Conservation (phyloP, 1,284 basidiomycete species). For the Microbotryum saponariae region DNA sequence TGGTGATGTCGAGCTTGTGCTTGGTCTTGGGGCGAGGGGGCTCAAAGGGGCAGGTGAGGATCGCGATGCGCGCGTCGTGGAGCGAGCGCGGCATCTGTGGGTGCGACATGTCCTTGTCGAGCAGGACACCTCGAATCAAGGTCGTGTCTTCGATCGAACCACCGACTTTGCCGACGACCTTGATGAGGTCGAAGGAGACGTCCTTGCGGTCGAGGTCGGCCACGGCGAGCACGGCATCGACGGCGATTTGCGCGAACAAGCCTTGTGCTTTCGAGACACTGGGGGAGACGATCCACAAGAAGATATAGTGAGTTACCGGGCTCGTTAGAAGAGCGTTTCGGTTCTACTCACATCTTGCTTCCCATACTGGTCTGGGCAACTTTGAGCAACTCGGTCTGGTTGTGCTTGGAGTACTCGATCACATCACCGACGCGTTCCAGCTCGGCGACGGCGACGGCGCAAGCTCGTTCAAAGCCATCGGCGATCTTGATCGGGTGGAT, state of each 20-base stretch:
- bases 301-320: neutral
- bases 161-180: conserved; percentile 97
- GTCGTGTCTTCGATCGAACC: conserved; percentile 90
- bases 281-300: conserved; percentile 4
- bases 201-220: conserved; percentile 91
- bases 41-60: conserved; percentile 97
- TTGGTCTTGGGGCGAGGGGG: conserved; percentile 98
- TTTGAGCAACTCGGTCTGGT: conserved; percentile 67
- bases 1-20: conserved; percentile 96
- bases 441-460: conserved; percentile 77
- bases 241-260: conserved; percentile 95
- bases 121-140: conserved; percentile 87
- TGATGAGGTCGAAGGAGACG: conserved; percentile 97
- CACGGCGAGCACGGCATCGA: conserved; percentile 90
- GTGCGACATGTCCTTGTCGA: conserved; percentile 99
- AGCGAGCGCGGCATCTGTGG: conserved; percentile 92
- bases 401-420: conserved; percentile 71
- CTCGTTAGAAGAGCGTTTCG: neutral
- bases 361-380: conserved; percentile 93
- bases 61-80: conserved; percentile 83
- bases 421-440: conserved; percentile 88
- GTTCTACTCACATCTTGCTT: conserved; percentile 72
- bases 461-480: conserved; percentile 94
- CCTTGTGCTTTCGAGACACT: conserved; percentile 94
- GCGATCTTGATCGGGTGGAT: conserved; percentile 98